phyloP scores from a whole-genome alignment of 371 early-diverging fungal genomes.

The Dipsacomyces acuminosporus region DNA sequence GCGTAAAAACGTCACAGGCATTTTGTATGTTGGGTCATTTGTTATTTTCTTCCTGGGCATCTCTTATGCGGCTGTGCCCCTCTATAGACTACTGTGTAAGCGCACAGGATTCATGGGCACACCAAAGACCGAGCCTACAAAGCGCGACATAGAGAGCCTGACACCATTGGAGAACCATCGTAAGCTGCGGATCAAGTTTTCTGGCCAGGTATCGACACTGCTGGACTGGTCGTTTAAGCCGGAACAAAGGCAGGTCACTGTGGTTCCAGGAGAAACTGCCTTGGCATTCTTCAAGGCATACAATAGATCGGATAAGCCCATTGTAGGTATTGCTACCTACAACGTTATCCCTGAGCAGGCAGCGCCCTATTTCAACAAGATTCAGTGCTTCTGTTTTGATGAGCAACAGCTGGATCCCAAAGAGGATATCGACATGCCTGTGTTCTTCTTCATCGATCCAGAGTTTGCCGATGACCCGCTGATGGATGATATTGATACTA shows the following conservation, averaged over 20 bases:
- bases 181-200: constrained; percentile 80
- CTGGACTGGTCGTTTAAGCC: constrained; percentile 91
- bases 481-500: constrained; percentile 91
- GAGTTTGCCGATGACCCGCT: constrained; percentile 92
- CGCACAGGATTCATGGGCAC: constrained; percentile 91
- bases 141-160: constrained; percentile 58
- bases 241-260: constrained; percentile 74
- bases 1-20: constrained; percentile 49
- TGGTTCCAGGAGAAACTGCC: constrained; percentile 95
- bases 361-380: constrained; percentile 94
- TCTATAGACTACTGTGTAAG: constrained; percentile 92
- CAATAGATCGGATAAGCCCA: constrained; percentile 81
- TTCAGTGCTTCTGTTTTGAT: constrained; percentile 99
- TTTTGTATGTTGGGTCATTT: constrained; percentile 75
- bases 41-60: constrained; percentile 82
- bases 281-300: constrained; percentile 95
- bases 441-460: constrained; percentile 98
- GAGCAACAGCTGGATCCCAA: constrained; percentile 88
- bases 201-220: constrained; percentile 70
- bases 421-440: constrained; percentile 98
- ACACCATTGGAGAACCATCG: constrained; percentile 54
- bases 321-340: constrained; percentile 97
- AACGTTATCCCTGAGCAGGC: constrained; percentile 92
- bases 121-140: constrained; percentile 59
- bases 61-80: constrained; percentile 92